These are phyloP conservation scores for Paragyromitra xinjiangensis DNA, from an alignment of 495 filamentous ascomycete genomes.

Conservation along the genomic window DNA sequence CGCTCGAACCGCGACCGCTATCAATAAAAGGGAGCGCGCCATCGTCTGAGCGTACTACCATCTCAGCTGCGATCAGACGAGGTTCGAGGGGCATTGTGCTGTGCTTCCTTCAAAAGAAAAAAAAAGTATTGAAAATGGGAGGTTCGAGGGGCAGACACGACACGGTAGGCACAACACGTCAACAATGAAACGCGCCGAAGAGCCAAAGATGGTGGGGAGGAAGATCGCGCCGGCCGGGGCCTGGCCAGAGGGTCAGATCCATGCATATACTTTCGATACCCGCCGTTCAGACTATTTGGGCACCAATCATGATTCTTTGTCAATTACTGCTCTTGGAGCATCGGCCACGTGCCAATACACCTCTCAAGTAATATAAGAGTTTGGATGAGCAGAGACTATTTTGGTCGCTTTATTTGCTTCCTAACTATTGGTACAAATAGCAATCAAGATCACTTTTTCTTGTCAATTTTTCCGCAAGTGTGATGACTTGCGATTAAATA, in stretches of 20 bases:
- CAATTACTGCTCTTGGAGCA: too few relatives aligned
- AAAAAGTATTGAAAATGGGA: conserved; percentile 2
- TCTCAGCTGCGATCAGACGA: neutral
- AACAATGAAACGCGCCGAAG: conserved; percentile 25
- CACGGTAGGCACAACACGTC: conserved; percentile 26
- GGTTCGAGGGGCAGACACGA: neutral
- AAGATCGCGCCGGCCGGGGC: neutral
- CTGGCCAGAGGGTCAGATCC: neutral
- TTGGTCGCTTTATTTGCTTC: conserved; percentile 36
- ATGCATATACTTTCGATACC: neutral
- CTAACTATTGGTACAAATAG: conserved; percentile 49
- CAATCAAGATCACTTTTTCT: conserved; percentile 34
- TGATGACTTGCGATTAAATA: conserved; percentile 45
- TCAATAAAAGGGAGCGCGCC: conserved; percentile 18
- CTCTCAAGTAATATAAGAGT: too few relatives aligned
- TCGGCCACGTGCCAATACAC: neutral
- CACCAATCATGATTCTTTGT: neutral
- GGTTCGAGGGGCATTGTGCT: neutral
- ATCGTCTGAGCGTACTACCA: neutral
- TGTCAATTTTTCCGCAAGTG: conserved; percentile 38
- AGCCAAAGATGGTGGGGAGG: conserved; percentile 22
- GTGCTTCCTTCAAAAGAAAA: conserved; percentile 5
- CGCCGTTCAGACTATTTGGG: neutral
- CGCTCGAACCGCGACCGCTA: conserved; percentile 37
- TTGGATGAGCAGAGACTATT: conserved; percentile 14